Percentiles rank a stretch among this genome's conserved stretches.
Conservation (phyloP, 1,284 basidiomycete genomes). For the Rhodotorula sp. region DNA sequence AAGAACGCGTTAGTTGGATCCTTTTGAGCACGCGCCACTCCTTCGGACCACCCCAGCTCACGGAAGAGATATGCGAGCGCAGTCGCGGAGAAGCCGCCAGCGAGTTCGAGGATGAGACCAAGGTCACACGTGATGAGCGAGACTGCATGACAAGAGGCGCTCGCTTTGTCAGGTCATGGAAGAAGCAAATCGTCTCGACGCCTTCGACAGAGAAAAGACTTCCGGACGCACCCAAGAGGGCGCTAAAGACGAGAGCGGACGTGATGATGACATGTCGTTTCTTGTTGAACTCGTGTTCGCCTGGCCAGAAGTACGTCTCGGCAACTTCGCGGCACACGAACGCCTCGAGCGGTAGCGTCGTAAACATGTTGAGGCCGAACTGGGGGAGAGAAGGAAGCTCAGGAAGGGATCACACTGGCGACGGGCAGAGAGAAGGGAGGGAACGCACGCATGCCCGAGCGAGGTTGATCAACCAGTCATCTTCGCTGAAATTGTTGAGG, state of each 20-base stretch:
- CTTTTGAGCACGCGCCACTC: too few relatives aligned
- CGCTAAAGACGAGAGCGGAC: conserved; percentile 73
- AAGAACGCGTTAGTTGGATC: background rate
- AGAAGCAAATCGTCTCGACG: too few relatives aligned
- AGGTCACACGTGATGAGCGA: conserved; percentile 92
- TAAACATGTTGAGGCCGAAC: conserved; percentile 98
- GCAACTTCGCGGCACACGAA: conserved; percentile 95
- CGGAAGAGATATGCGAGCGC: conserved; percentile 83
- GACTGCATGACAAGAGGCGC: conserved; percentile 56
- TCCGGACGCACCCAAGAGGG: conserved; percentile 77
- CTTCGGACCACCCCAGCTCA: conserved; percentile 11
- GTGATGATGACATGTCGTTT: conserved; percentile 91
- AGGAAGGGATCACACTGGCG: too few relatives aligned
- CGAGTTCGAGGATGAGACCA: conserved; percentile 95
- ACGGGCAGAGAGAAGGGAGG: background rate
- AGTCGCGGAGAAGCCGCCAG: conserved; percentile 90
- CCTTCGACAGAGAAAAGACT: too few relatives aligned
- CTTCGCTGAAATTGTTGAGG: conserved; percentile 79
- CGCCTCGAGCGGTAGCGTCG: conserved; percentile 85
- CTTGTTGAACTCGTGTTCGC: conserved; percentile 67
- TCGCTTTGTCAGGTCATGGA: too few relatives aligned
- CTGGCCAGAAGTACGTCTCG: conserved; percentile 88
- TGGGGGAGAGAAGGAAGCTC: background rate
- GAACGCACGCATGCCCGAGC: conserved; percentile 35
- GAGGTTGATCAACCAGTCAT: conserved; percentile 54